These are phyloP conservation scores for Clonostachys solani DNA, from an alignment of 2,329 filamentous ascomycete species.

Conservation along the genomic window DNA sequence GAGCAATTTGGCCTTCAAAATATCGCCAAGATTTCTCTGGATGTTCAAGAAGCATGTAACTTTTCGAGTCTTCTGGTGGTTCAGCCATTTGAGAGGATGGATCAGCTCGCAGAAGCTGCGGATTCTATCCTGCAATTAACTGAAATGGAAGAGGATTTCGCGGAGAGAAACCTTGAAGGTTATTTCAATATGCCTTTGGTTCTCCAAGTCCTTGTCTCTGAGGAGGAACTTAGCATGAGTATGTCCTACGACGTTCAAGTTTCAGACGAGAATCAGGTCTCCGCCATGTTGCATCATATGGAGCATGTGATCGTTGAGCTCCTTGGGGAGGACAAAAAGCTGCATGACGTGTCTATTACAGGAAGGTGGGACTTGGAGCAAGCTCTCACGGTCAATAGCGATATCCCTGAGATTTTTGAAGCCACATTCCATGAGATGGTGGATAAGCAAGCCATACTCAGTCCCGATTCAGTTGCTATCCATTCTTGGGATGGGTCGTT, in stretches of 20 bases:
- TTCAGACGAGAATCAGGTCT: background rate
- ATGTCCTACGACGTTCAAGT: background rate
- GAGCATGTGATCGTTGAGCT: constrained; percentile 8
- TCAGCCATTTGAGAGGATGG: constrained; percentile 1
- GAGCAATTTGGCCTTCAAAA: background rate
- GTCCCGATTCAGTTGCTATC: constrained; percentile 10
- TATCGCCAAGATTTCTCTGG: background rate
- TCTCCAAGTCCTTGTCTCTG: background rate
- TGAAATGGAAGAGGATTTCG: background rate
- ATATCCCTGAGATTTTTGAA: background rate
- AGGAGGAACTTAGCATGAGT: background rate
- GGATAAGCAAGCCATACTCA: background rate
- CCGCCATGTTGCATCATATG: constrained; percentile 4
- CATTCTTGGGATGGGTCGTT: constrained; percentile 34
- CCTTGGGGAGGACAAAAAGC: constrained; percentile 4
- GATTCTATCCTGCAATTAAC: constrained; percentile 18
- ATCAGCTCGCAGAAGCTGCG: constrained; percentile 1
- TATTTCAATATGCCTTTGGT: constrained; percentile 1
- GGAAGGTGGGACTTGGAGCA: constrained; percentile 1
- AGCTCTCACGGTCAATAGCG: constrained; percentile 1
- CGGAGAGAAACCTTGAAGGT: constrained; percentile 17
- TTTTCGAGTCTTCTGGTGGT: background rate
- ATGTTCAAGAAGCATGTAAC: background rate
- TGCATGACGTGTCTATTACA: background rate
- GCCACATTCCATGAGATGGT: background rate